Evolutionary conservation across 139 green algal species (phyloP).

Genomic region (Micractinium conductrix): DNA sequence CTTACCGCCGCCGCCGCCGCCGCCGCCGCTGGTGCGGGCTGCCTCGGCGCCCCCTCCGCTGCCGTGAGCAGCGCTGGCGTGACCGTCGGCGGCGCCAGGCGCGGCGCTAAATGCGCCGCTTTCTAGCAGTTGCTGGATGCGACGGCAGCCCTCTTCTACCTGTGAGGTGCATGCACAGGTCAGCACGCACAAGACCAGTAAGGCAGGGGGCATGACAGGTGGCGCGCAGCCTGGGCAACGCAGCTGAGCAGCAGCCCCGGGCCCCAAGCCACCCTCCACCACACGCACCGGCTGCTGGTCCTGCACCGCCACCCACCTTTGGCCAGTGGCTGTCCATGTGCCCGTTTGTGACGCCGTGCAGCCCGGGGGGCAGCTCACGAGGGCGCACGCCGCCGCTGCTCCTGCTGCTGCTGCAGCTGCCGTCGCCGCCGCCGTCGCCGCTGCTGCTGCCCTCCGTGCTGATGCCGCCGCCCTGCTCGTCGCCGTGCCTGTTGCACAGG

Average conservation of each 20-base stretch:
- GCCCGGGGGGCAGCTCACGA: not conserved
- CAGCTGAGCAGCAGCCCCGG: too few species aligned
- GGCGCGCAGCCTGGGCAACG: too few species aligned
- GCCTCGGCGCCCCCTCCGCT: not conserved
- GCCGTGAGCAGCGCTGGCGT: not conserved
- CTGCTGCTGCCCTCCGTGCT: not conserved
- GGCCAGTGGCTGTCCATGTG: constrained; percentile 31
- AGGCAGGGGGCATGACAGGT: too few species aligned
- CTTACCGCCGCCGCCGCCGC: not conserved
- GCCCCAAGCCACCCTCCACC: too few species aligned
- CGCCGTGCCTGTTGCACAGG: constrained; percentile 9
- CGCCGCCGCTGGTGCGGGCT: not conserved
- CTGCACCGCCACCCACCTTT: constrained; percentile 24
- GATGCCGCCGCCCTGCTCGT: too few species aligned
- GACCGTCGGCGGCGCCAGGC: too few species aligned
- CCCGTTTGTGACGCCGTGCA: constrained; percentile 42
- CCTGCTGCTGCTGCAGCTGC: too few species aligned
- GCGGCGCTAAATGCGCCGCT: not conserved
- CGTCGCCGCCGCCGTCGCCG: not conserved
- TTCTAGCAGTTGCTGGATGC: constrained; percentile 11
- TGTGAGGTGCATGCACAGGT: too few species aligned
- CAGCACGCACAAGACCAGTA: too few species aligned
- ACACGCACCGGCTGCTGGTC: too few species aligned
- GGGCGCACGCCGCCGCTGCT: too few species aligned
- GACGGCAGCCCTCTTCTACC: constrained; percentile 10